Base-by-base conservation (phyloP, 2,329 filamentous ascomycete species). In the Akanthomyces uredinophilus region DNA sequence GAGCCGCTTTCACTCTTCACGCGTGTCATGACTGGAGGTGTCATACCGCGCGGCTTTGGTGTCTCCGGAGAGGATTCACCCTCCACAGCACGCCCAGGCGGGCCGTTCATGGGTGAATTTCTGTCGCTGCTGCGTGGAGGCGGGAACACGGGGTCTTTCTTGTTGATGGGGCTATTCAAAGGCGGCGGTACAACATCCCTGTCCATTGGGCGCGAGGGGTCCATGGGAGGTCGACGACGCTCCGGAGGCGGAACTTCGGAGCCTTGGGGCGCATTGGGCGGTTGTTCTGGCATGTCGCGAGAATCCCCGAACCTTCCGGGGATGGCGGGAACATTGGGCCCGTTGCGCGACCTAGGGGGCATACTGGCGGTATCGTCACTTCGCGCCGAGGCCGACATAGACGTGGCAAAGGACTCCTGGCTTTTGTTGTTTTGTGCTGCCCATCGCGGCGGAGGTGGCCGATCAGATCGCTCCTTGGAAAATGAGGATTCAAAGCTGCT, bases 181-280 rank as follows among this genome's bases (percentile, higher is more conserved):
- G 84, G 84, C 4, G 82, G 83, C 7, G 84, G 84, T 3, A 87
- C 83, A 41, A 87, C 72, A 58, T 83, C 81, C 53, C 78, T 79
- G 65, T 86, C 79, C 55, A 79, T 77, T 8, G 83, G 82, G 37
- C 83, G 77, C 7, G 81, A 73, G 8, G 83, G 81, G 63, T 87
- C 83, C 85, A 90, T 88, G 0, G 87, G 85, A 2, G 87, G 87
- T 54, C 87, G 77, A 70, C 82, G 86, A 64, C 87, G 79, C 67
- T 89, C 86, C 0, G 87, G 87, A 1, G 84, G 61, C 14, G 54
- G 53, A n/a, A 66, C 62, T 16, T 72, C 68, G 18, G 70, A 66
- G 37, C 70, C 70, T n/a, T 69, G 69, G 35, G 67, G 65, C 46
- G 68, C 11, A 44, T 5, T 43, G 20, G 50, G 58, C 24, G 50